A percentile compares a stretch with the other conserved stretches of the same genome.
Evolutionary conservation across 2,329 filamentous ascomycete species (phyloP).

Genomic region (Curvularia spicifera): DNA sequence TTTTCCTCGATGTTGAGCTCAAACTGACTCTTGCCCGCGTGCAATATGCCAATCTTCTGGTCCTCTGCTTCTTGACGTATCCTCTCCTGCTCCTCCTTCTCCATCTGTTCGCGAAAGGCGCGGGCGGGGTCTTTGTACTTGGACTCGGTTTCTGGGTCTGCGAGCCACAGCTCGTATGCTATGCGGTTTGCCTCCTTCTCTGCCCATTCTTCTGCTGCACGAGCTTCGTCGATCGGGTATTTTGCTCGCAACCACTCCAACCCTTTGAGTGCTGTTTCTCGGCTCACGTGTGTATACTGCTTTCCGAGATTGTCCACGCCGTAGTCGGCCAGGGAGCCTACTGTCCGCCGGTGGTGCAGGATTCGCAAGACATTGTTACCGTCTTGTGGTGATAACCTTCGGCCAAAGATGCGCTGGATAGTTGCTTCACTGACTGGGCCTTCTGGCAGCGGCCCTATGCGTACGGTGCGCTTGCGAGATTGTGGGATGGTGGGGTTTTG

Average conservation of each 20-base stretch:
- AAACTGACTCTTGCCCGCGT: slow-evolving; percentile 43
- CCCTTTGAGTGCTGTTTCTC: slow-evolving; percentile 38
- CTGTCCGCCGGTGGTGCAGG: slow-evolving; percentile 49
- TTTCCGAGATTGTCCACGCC: slow-evolving; percentile 46
- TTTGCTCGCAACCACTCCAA: slow-evolving; percentile 46
- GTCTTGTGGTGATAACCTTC: slow-evolving; percentile 30
- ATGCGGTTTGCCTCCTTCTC: slow-evolving; percentile 49
- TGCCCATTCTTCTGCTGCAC: slow-evolving; percentile 50
- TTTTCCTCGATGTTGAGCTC: slow-evolving; percentile 46
- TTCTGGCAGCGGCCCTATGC: slow-evolving; percentile 41
- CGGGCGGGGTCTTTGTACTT: slow-evolving; percentile 49
- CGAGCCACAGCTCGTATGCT: slow-evolving; percentile 47
- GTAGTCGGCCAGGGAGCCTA: slow-evolving; percentile 49
- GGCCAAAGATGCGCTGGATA: slow-evolving; percentile 43
- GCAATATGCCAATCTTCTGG: slow-evolving; percentile 44
- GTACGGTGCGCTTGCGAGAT: slow-evolving; percentile 39
- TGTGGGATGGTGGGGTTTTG: slow-evolving; percentile 28
- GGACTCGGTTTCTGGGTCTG: slow-evolving; percentile 48
- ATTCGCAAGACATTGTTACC: slow-evolving; percentile 49
- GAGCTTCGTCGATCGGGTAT: slow-evolving; percentile 51
- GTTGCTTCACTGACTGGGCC: slow-evolving; percentile 35
- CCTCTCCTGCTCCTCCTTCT: slow-evolving; percentile 39
- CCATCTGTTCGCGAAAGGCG: slow-evolving; percentile 42
- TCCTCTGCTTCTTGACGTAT: slow-evolving; percentile 31
- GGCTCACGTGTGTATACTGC: slow-evolving; percentile 37